Evolutionary conservation across 2,329 filamentous ascomycete genomes (phyloP), one percentile per base, ranked within the genome.

Genomic region (Phialocephala sp.): DNA sequence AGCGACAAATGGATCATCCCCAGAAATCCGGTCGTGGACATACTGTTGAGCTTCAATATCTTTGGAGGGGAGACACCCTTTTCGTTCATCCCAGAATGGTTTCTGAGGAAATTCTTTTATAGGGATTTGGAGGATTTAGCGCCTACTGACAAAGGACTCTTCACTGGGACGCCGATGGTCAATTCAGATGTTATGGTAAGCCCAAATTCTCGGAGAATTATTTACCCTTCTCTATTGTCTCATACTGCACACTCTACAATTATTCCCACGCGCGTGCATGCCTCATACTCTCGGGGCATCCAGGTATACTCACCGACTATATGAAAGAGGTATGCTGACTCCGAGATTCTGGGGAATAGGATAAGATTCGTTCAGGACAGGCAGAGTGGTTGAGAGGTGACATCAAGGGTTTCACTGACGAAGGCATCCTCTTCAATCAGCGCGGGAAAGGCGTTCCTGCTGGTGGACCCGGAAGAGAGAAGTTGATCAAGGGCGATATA

Each of bases 1-100:
- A 91, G 88, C 15, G 91, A 94, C 72, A 95, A 94, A 76, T 94
- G 91, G 92, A 92, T 95, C 68, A 94, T 94, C 60, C 92, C 92
- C 0, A 85, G 93, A 9, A 95, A 96, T 70, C 81, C 91, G 0
- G 58, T 95, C 52, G 83, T 95, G 59, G 89, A 96, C 75, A 82
- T 86, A 1, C 81, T 96, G 1, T 84, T 97, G 1, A 86, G 91
- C 2, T 80, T 93, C 72, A 96, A 96, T 76, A 85, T 95, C 60
- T 89, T 94, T 66, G 92, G 92, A 1, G 87, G 90, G 54, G 91
- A 95, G 77, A 95, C 90, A 0, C 76, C 85, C 0, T 78, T 95
- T 20, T 92, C 90, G 0, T 92, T 88, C 82, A 89, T 97, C 45
- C 92, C 93, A 0, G 92, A 96, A 76, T 82, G 82, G 54, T 79